Conservation (phyloP, 2,329 filamentous ascomycete species). For the Aspergillus viridinutans region DNA sequence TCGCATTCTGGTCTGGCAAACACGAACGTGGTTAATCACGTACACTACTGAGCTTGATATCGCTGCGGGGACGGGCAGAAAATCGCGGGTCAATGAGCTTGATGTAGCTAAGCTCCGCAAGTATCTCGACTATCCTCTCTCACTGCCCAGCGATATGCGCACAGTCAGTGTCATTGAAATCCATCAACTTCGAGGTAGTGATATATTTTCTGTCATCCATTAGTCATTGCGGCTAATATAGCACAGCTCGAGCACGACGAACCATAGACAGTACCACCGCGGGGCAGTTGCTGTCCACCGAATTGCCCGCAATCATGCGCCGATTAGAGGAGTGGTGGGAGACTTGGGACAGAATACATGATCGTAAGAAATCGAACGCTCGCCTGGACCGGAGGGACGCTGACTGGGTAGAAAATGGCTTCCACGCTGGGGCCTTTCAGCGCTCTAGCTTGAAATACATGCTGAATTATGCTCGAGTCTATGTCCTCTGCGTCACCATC, state of each 20-base stretch:
- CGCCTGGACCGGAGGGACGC: neutral
- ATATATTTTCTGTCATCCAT: neutral
- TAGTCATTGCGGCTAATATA: neutral
- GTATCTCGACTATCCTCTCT: conserved; percentile 34
- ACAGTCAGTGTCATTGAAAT: conserved; percentile 33
- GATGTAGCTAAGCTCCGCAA: conserved; percentile 30
- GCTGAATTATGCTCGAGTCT: conserved; percentile 32
- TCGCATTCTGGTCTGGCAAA: conserved; percentile 33
- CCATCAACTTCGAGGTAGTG: conserved; percentile 31
- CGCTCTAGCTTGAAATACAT: conserved; percentile 32
- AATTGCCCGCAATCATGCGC: conserved; percentile 29
- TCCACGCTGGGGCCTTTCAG: conserved; percentile 34
- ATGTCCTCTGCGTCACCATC: conserved; percentile 28
- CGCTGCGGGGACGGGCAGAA: conserved; percentile 32
- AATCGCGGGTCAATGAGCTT: conserved; percentile 32
- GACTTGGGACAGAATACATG: conserved; percentile 33
- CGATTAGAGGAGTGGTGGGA: conserved; percentile 32
- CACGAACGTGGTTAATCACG: conserved; percentile 33
- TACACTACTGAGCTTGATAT: conserved; percentile 33
- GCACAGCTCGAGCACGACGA: conserved; percentile 23
- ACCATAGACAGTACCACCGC: conserved; percentile 26
- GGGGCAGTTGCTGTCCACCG: conserved; percentile 21
- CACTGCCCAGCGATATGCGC: conserved; percentile 31
- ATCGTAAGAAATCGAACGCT: conserved; percentile 18
- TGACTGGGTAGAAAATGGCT: conserved; percentile 27